phyloP scores from a whole-genome alignment of 1,284 basidiomycete species.

The Ustilago lituana region DNA sequence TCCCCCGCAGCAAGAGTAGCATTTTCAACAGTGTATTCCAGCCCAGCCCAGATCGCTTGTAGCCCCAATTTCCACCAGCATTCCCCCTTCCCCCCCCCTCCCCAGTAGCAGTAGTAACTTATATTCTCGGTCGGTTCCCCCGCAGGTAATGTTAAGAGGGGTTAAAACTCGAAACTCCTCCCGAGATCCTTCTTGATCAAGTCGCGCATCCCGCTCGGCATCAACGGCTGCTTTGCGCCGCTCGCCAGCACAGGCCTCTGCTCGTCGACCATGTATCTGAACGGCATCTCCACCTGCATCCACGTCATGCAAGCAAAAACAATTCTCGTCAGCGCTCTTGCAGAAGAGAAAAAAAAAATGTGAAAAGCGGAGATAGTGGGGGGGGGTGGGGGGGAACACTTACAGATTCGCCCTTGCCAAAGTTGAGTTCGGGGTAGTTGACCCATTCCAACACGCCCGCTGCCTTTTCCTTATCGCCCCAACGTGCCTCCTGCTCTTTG shows the following conservation, averaged over 20 bases:
- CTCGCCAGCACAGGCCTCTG: neutral
- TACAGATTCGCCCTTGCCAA: slow-evolving; percentile 52
- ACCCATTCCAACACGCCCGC: slow-evolving; percentile 49
- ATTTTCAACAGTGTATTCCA: slow-evolving; percentile 21
- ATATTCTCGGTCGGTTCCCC: too few species aligned
- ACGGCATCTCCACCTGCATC: slow-evolving; percentile 59
- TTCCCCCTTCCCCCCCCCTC: neutral
- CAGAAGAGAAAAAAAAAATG: too few species aligned
- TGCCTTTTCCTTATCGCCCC: slow-evolving; percentile 13
- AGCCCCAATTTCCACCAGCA: neutral
- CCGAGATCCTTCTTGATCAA: slow-evolving; percentile 53
- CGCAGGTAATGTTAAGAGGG: too few species aligned
- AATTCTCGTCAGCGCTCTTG: too few species aligned
- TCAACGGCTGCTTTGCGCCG: slow-evolving; percentile 33
- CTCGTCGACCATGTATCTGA: slow-evolving; percentile 56
- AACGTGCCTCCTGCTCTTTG: slow-evolving; percentile 17
- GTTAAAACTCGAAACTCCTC: slow-evolving; percentile 58
- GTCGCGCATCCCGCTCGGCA: slow-evolving; percentile 59
- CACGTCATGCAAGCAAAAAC: too few species aligned
- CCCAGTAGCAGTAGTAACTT: too few species aligned
- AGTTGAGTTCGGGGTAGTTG: slow-evolving; percentile 60
- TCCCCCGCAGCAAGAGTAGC: too few species aligned
- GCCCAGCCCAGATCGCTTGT: too few species aligned
- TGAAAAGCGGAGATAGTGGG: too few species aligned
- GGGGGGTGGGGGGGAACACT: slow-evolving; percentile 53